phyloP scores from a whole-genome alignment of 768 basidiomycete genomes.

The Xerocomellus amylosporus region DNA sequence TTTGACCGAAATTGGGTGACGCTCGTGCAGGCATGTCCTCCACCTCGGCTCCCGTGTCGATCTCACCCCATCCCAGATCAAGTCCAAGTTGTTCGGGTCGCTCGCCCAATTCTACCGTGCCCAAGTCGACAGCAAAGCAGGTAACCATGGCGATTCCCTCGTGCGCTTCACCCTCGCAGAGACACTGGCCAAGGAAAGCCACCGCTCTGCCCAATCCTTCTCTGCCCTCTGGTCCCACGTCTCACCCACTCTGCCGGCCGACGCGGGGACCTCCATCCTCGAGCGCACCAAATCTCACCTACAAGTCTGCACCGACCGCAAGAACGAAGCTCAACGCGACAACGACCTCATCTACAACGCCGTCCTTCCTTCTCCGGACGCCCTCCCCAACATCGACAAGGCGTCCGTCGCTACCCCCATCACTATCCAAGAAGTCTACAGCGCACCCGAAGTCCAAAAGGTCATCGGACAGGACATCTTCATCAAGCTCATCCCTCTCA shows the following conservation, averaged over 20 bases:
- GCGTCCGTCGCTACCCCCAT: conserved; percentile 77
- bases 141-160: conserved; percentile 85
- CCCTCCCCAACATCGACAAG: conserved; percentile 81
- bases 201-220: conserved; percentile 66
- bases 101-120: conserved; percentile 85
- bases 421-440: conserved; percentile 92
- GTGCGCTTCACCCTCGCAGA: conserved; percentile 78
- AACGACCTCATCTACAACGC: conserved; percentile 99
- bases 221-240: conserved; percentile 66
- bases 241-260: conserved; percentile 82
- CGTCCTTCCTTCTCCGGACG: conserved; percentile 73
- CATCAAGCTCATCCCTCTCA: conserved; percentile 79
- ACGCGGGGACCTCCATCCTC: conserved; percentile 73
- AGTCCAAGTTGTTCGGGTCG: conserved; percentile 86
- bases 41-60: too few species aligned
- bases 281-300: conserved; percentile 85
- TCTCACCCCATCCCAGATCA: conserved; percentile 54
- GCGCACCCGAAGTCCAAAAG: conserved; percentile 87
- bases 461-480: conserved; percentile 94
- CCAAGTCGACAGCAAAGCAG: conserved; percentile 68
- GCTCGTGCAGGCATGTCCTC: conserved; percentile 63
- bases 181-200: conserved; percentile 77
- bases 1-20: conserved; percentile 94
- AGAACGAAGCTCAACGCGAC: conserved; percentile 75
- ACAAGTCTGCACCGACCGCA: conserved; percentile 71